Evolutionary conservation across 208 protist genomes (phyloP).

Genomic region (Lotmaria passim): DNA sequence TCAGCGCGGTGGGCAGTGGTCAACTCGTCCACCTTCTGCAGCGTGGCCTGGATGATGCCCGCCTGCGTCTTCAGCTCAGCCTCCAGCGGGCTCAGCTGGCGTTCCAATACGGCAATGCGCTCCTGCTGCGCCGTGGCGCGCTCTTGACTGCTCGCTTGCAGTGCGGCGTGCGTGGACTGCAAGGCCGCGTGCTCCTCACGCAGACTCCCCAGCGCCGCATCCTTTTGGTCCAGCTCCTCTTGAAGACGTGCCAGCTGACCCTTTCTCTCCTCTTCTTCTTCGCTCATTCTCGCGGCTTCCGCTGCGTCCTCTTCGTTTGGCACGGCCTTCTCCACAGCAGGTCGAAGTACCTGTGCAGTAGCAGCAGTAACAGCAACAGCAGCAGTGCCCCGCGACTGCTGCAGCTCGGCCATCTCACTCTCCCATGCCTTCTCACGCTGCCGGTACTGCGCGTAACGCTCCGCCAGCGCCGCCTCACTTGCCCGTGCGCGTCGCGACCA

Average conservation of each 20-base stretch:
- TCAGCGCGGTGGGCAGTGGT: conserved; percentile 11
- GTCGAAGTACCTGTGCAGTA: neutral
- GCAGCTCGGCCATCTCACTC: conserved; percentile 14
- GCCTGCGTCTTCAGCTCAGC: conserved; percentile 23
- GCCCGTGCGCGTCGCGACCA: conserved; percentile 26
- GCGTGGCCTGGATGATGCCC: conserved; percentile 7
- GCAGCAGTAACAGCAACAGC: neutral
- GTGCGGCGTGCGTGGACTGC: conserved; percentile 8
- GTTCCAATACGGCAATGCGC: conserved; percentile 25
- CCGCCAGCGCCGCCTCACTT: conserved; percentile 29
- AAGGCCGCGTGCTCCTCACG: conserved; percentile 15
- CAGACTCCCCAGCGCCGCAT: neutral
- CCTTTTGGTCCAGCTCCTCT: conserved; percentile 4
- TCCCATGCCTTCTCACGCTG: conserved; percentile 30
- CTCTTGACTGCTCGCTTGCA: conserved; percentile 20
- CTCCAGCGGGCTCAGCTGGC: conserved; percentile 18
- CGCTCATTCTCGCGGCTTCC: neutral
- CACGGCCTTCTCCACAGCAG: neutral
- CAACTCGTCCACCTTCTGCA: conserved; percentile 25
- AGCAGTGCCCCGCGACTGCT: conserved; percentile 4
- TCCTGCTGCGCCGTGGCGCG: conserved; percentile 1
- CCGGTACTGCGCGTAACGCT: conserved; percentile 28
- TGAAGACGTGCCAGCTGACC: conserved; percentile 3
- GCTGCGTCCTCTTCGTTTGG: neutral
- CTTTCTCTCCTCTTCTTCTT: neutral